Evolutionary conservation across 192 early-diverging fungal genomes (phyloP).

Genomic region (Oehlia diaphana): DNA sequence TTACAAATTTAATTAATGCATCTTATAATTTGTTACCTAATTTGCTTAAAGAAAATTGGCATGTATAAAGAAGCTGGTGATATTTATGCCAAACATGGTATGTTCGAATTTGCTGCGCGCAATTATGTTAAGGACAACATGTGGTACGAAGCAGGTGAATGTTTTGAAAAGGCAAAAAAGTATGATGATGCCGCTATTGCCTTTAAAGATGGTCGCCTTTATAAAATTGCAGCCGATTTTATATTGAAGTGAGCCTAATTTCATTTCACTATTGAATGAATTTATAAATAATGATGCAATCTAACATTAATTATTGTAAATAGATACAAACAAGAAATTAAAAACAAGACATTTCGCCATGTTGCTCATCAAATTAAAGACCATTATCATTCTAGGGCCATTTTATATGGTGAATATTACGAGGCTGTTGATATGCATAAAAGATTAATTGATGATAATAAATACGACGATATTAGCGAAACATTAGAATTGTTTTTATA

Average conservation of each 20-base stretch:
- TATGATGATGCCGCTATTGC: conserved; percentile 12
- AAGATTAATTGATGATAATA: background rate
- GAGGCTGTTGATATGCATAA: background rate
- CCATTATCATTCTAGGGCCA: background rate
- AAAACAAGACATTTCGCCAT: background rate
- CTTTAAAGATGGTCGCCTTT: background rate
- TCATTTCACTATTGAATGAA: too few species aligned
- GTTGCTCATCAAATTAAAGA: background rate
- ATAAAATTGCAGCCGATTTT: background rate
- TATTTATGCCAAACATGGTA: background rate
- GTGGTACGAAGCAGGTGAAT: background rate
- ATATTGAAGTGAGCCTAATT: conserved; percentile 5
- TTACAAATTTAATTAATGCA: too few species aligned
- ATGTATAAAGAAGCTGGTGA: conserved; percentile 10
- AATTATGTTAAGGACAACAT: too few species aligned
- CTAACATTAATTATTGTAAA: background rate
- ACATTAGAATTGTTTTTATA: background rate
- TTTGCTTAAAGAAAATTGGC: background rate
- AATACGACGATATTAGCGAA: background rate
- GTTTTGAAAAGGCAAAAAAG: conserved; percentile 17
- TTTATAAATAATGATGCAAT: background rate
- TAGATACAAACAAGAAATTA: conserved; percentile 11
- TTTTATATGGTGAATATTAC: background rate
- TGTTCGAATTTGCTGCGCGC: conserved; percentile 16
- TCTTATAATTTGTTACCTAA: too few species aligned